phyloP scores from a whole-genome alignment of 768 basidiomycete species.

The Mrakia frigida region DNA sequence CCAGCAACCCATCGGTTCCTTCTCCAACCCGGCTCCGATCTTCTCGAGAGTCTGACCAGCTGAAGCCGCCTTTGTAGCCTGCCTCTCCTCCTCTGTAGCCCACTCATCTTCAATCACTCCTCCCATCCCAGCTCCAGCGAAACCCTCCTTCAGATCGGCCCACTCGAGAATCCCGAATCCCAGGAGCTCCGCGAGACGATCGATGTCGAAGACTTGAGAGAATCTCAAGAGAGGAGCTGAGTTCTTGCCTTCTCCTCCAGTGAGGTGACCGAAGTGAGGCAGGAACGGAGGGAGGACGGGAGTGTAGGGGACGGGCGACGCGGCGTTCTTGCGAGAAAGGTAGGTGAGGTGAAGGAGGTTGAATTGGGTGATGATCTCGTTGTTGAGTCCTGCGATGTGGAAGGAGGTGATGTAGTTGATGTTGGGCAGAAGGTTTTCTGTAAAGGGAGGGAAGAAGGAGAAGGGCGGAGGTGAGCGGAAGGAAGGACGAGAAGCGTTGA shows the following conservation, averaged over 20 bases:
- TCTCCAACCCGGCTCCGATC: background rate
- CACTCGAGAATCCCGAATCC: background rate
- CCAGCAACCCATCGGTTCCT: background rate
- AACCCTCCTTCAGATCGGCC: background rate
- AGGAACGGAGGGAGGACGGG: background rate
- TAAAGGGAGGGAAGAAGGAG: background rate
- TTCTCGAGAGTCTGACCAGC: background rate
- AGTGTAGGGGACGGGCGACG: background rate
- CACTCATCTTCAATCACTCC: background rate
- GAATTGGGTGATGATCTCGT: background rate
- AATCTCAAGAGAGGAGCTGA: background rate
- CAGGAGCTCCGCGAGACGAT: background rate
- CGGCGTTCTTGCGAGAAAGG: background rate
- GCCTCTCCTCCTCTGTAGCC: background rate
- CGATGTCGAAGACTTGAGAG: background rate
- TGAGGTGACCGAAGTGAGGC: background rate
- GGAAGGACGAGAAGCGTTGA: no score
- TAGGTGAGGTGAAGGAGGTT: background rate
- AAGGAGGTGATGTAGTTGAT: background rate
- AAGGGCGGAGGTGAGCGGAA: background rate
- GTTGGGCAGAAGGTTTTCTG: background rate
- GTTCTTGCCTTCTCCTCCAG: background rate
- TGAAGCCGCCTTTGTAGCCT: background rate
- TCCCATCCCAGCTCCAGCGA: background rate
- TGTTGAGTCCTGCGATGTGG: background rate